Evolutionary conservation across 225 moss, liverwort and hornwort species (phyloP), one percentile per base, ranked within the genome.

Genomic region (Ulota crispa): DNA sequence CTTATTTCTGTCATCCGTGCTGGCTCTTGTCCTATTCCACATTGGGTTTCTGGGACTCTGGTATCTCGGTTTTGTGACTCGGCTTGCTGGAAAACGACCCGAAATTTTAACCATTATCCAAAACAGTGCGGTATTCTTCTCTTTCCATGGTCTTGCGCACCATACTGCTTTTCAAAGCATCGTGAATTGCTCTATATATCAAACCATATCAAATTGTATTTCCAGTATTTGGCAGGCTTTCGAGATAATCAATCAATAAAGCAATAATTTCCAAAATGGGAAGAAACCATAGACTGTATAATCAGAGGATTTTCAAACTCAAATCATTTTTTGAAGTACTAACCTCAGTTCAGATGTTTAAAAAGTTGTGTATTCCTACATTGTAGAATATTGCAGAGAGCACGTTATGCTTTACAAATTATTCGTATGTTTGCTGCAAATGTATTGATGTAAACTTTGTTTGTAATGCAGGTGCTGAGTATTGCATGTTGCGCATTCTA

Each of bases 401-500:
- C 21, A 62, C 27, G 39, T 23, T 52, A 56, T 60, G 37, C 45
- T 78, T 66, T 31, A 41, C 34, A 55, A 52, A 55, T 84, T 69
- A 36, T 68, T 36, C 36, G n/a, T 23, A 55, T 19, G 36, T 74
- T 77, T 63, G 24, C 42, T 55, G 60, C 27, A 2, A 69, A 84
- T 74, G 61, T 64, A 68, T 70, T 86, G 64, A 81, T 81, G 34
- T 31, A 65, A 64, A 23, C 7, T 68, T 6, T 30, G 52, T 81
- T 43, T 78, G 74, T 64, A 31, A 63, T 93, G 89, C 92, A 99
- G 99, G 99, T 99, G 73, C 86, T 99, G 84, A 99, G 99, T 84
- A 91, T 99, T 88, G 96, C 96, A 54, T 99, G 98, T 85, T 96
- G 95, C 89, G 98, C 95, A 76, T 99, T 99, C 84, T 99, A 96